Conservation (phyloP, 2,329 filamentous ascomycete genomes). For the Diaporthe helianthi region DNA sequence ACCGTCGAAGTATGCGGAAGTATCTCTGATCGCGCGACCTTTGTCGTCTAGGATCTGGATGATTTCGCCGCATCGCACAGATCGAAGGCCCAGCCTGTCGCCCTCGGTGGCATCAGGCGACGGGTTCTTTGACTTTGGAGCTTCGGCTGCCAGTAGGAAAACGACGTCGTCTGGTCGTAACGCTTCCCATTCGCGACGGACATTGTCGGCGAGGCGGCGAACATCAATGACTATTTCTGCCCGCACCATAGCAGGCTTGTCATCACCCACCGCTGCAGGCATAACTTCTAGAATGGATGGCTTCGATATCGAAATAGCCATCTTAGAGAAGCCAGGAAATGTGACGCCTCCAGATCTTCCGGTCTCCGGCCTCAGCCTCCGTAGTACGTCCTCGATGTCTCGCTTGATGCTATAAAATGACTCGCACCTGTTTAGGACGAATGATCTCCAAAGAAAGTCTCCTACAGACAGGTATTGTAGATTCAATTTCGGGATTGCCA, state of each 20-base stretch:
- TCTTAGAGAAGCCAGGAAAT: constrained; percentile 87
- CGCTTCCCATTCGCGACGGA: constrained; percentile 88
- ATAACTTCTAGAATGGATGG: constrained; percentile 87
- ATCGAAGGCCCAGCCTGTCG: constrained; percentile 71
- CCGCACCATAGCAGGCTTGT: constrained; percentile 81
- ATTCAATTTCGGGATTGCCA: constrained; percentile 93
- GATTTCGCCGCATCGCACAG: constrained; percentile 83
- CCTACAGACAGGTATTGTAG: constrained; percentile 93
- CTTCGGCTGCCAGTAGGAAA: constrained; percentile 81
- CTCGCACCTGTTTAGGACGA: constrained; percentile 87
- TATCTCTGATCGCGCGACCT: constrained; percentile 74
- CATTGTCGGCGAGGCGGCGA: constrained; percentile 74
- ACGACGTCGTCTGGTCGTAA: constrained; percentile 87
- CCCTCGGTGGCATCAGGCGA: constrained; percentile 61
- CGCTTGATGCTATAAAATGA: constrained; percentile 93
- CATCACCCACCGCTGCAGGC: constrained; percentile 82
- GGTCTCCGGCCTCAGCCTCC: constrained; percentile 75
- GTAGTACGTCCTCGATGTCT: constrained; percentile 84
- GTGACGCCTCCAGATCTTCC: constrained; percentile 69
- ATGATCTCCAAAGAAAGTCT: constrained; percentile 95
- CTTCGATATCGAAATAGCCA: constrained; percentile 87
- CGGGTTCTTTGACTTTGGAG: constrained; percentile 56
- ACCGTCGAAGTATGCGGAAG: constrained; percentile 66
- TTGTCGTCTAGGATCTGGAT: constrained; percentile 87
- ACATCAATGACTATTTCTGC: constrained; percentile 89